Evolutionary conservation across 208 protist genomes (phyloP), one percentile per base, ranked within the genome.

Genomic region (Leishmania gerbilli): DNA sequence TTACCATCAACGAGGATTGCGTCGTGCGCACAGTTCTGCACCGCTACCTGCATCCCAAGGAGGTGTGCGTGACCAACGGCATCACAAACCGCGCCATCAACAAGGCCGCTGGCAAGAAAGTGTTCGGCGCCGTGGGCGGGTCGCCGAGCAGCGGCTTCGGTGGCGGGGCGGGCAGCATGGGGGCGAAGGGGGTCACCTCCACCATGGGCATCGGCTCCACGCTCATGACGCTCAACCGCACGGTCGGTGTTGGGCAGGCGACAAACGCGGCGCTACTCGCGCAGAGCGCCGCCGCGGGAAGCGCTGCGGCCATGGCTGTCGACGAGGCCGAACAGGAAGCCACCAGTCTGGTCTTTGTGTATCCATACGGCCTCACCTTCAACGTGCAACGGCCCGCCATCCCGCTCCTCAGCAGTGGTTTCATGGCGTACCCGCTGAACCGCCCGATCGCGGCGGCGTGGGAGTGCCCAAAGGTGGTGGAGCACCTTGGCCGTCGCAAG

Each of bases 21-120:
- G 98, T 99, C 24, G 91, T 99, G 76, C 87, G 97, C 53, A 98
- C 98, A 3, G 93, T 98, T 19, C 97, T 98, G 87, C 96, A 98
- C 87, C 98, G 98, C 78, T 99, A 99, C 83, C 84, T 96, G n/a
- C 98, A 99, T 87, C 98, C 98, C 1, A 99, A 99, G 91, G 97
- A 98, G 86, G 96, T 98, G 27, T 95, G 91, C 79, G 95, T 99
- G 34, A 91, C 91, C 37, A 97, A 98, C 84, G 98, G 98, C 58
- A 87, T 99, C 31, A 91, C 98, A n/a, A 99, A 99, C 87, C 86
- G 97, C 47, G 95, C 95, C 65, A 97, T 99, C 72, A 98, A 98
- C 86, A 90, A 91, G 62, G 97, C 95, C 0, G 97, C 97, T 27
- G 94, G 94, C 49, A 99, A 98, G 79, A 90, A 85, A 58, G 89